These are phyloP conservation scores for Wickerhamiella galacta DNA, from an alignment of 805 yeast species.

Conservation along the genomic window DNA sequence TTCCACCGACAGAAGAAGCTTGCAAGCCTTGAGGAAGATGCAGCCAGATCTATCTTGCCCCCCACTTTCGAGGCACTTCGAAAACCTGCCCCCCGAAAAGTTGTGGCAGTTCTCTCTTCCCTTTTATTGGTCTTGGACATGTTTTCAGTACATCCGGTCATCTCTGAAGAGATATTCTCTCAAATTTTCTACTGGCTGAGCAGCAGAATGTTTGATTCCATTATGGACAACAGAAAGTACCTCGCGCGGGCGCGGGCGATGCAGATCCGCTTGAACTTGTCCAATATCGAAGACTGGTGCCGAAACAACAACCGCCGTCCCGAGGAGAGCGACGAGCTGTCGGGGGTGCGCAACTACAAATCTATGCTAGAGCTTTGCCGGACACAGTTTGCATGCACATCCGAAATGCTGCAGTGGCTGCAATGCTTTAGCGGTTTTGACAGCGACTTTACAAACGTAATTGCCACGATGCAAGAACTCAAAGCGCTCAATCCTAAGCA, in stretches of 20 bases:
- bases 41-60: slow-evolving; percentile 62
- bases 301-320: slow-evolving; percentile 46
- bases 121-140: slow-evolving; percentile 68
- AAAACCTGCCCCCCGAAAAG: slow-evolving; percentile 76
- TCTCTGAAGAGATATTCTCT: slow-evolving; percentile 64
- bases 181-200: slow-evolving; percentile 68
- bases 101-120: slow-evolving; percentile 79
- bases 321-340: slow-evolving; percentile 17
- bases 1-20: slow-evolving; percentile 33
- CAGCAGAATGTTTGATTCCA: slow-evolving; percentile 51
- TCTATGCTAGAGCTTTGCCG: slow-evolving; percentile 50
- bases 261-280: slow-evolving; percentile 74
- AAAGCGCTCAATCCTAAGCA: slow-evolving; percentile 54
- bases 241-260: slow-evolving; percentile 71
- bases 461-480: slow-evolving; percentile 34
- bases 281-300: slow-evolving; percentile 87
- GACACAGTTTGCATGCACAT: slow-evolving; percentile 50
- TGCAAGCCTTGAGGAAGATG: slow-evolving; percentile 50
- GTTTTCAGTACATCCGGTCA: slow-evolving; percentile 61
- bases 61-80: slow-evolving; percentile 58
- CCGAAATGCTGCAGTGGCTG: slow-evolving; percentile 76
- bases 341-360: slow-evolving; percentile 26
- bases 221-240: slow-evolving; percentile 50
- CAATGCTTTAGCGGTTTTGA: slow-evolving; percentile 65
- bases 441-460: slow-evolving; percentile 28